Evolutionary conservation across 352 stramenopile species (phyloP).

Genomic region (Saprolegnia parasitica): DNA sequence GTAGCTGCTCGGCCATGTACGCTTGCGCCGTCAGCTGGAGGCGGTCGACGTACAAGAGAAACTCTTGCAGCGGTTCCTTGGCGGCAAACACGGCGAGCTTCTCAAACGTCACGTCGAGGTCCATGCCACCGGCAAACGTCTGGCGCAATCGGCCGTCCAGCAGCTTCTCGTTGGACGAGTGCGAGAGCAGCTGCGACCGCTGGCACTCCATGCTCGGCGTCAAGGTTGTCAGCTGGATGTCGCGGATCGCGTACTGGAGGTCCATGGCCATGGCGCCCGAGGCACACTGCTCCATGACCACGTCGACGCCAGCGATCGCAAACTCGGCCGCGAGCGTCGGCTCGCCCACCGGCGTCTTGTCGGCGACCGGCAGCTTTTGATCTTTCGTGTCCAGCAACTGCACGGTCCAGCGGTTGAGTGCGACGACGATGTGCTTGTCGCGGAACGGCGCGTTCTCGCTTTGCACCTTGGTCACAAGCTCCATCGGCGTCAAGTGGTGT

Average conservation of each 20-base stretch:
- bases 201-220: constrained; percentile 24
- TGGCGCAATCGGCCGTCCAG: constrained; percentile 22
- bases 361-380: too few species aligned
- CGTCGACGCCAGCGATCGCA: background rate
- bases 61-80: constrained; percentile 49
- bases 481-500: background rate
- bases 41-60: constrained; percentile 59
- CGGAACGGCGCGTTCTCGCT: constrained; percentile 13
- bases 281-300: constrained; percentile 2
- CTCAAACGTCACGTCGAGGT: constrained; percentile 24
- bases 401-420: constrained; percentile 19
- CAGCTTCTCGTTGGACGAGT: constrained; percentile 7
- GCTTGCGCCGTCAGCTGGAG: constrained; percentile 48
- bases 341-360: background rate
- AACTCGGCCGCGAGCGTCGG: constrained; percentile 8
- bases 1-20: constrained; percentile 43
- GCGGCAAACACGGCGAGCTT: constrained; percentile 22
- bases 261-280: constrained; percentile 19
- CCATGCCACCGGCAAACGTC: constrained; percentile 18
- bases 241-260: constrained; percentile 19
- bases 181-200: constrained; percentile 26
- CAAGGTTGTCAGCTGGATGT: constrained; percentile 23
- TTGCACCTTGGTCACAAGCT: background rate
- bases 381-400: constrained; percentile 6
- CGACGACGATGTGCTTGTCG: constrained; percentile 14